A percentile compares a stretch with the other conserved stretches of the same genome.
Conservation (phyloP, 768 basidiomycete species). For the Paxillus ammoniavirescens region DNA sequence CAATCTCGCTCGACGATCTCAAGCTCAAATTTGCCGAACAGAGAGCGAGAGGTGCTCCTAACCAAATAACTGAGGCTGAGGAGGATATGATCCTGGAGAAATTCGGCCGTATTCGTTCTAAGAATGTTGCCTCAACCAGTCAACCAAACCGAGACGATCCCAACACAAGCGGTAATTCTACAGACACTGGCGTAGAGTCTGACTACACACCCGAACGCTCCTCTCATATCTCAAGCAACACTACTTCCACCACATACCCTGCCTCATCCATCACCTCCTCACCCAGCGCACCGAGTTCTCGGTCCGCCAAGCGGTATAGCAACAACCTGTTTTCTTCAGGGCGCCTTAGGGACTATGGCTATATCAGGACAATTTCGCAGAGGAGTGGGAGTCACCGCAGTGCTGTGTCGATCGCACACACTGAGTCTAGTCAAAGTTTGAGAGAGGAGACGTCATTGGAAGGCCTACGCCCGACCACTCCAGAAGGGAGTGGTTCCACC, state of each 20-base stretch:
- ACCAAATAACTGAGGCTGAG: slow-evolving; percentile 77
- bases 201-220: slow-evolving; percentile 32
- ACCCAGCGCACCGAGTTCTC: slow-evolving; percentile 34
- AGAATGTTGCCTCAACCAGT: slow-evolving; percentile 22
- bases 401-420: slow-evolving; percentile 43
- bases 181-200: slow-evolving; percentile 25
- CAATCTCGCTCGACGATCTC: slow-evolving; percentile 63
- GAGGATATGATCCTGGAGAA: slow-evolving; percentile 83
- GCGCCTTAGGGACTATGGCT: slow-evolving; percentile 71
- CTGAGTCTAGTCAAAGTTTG: slow-evolving; percentile 44
- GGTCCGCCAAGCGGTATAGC: slow-evolving; percentile 71
- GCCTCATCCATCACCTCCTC: slow-evolving; percentile 42
- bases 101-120: slow-evolving; percentile 52
- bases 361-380: slow-evolving; percentile 57
- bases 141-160: slow-evolving; percentile 18
- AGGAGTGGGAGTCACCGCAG: slow-evolving; percentile 41
- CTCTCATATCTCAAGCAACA: slow-evolving; percentile 36
- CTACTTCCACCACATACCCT: slow-evolving; percentile 35
- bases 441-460: slow-evolving; percentile 44
- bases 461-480: slow-evolving; percentile 52
- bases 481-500: slow-evolving; percentile 47
- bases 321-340: slow-evolving; percentile 86
- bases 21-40: slow-evolving; percentile 71
- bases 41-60: slow-evolving; percentile 62
- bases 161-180: slow-evolving; percentile 9